Percentiles rank a stretch among this genome's conserved stretches.
These are phyloP conservation scores for Trifolium dubium DNA, from an alignment of 306 rosid species.

Conservation along the genomic window DNA sequence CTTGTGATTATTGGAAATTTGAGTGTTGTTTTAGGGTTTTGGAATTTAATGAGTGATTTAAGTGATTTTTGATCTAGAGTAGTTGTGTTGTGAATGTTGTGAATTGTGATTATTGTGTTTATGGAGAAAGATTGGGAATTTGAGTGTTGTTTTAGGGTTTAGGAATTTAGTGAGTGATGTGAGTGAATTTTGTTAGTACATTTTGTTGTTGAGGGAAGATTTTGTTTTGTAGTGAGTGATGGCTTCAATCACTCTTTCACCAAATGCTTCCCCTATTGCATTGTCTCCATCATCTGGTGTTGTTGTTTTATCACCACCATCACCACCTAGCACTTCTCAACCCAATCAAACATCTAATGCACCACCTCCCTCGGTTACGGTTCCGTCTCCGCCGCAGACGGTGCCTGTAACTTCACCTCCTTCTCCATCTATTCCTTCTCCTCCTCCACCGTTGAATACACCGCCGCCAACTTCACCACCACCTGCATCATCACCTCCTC, in stretches of 20 bases:
- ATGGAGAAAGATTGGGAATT: slow-evolving; percentile 11
- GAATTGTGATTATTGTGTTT: not conserved
- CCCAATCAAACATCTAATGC: slow-evolving; percentile 47
- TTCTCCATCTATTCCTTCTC: slow-evolving; percentile 46
- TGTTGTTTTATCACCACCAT: slow-evolving; percentile 41
- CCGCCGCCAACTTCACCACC: slow-evolving; percentile 48
- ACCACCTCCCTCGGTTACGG: slow-evolving; percentile 48
- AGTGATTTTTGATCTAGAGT: slow-evolving; percentile 33
- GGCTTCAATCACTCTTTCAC: slow-evolving; percentile 73
- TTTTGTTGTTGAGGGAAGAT: slow-evolving; percentile 44
- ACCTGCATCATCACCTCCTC: slow-evolving; percentile 52
- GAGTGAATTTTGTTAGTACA: slow-evolving; percentile 30
- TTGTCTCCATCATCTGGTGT: slow-evolving; percentile 60
- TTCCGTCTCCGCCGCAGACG: slow-evolving; percentile 50
- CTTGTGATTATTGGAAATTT: slow-evolving; percentile 28
- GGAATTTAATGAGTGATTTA: not conserved
- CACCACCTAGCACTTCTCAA: slow-evolving; percentile 46
- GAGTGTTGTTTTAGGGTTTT: slow-evolving; percentile 24
- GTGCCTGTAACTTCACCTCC: slow-evolving; percentile 48
- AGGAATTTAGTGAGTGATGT: not conserved
- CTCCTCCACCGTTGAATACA: slow-evolving; percentile 52
- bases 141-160: slow-evolving; percentile 23
- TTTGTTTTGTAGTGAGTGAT: slow-evolving; percentile 43
- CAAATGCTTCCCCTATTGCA: slow-evolving; percentile 70
- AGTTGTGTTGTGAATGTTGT: not conserved